Evolutionary conservation across 177 flowering plant species (phyloP).

Genomic region (Vitis hybrid): DNA sequence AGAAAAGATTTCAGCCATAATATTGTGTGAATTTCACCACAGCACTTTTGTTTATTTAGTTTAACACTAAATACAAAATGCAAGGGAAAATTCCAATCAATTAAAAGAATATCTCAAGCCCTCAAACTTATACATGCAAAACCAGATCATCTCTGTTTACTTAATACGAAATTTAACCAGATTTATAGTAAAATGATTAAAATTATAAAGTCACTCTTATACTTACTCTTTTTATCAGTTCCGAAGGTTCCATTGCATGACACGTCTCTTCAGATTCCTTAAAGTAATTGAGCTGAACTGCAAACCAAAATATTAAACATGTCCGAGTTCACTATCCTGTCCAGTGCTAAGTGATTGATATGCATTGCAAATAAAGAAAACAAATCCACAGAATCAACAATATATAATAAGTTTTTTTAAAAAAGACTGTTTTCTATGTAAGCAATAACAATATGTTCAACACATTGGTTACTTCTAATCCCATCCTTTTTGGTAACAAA

Average conservation of each 20-base stretch:
- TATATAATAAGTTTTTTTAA: neutral
- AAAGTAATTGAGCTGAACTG: constrained; percentile 53
- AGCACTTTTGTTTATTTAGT: neutral
- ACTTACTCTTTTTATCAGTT: constrained; percentile 80
- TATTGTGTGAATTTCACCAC: neutral
- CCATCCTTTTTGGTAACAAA: too few species aligned
- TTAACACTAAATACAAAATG: neutral
- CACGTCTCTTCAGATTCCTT: constrained; percentile 77
- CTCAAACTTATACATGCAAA: neutral
- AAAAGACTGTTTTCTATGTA: too few species aligned
- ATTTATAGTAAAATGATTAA: too few species aligned
- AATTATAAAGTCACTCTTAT: neutral
- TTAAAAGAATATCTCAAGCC: neutral
- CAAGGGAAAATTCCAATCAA: neutral
- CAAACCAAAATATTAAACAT: constrained; percentile 14
- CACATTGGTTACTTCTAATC: too few species aligned
- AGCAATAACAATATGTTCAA: too few species aligned
- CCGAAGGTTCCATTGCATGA: constrained; percentile 74
- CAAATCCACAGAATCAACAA: neutral
- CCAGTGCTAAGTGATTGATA: constrained; percentile 5
- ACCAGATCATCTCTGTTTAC: neutral
- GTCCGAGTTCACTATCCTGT: neutral
- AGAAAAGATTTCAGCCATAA: constrained; percentile 1
- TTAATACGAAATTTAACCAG: too few species aligned
- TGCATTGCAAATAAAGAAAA: neutral